Evolutionary conservation across 176 grass and related monocot genomes (phyloP).

Genomic region (bread wheat (Triticum aestivum)): IWGSC_CS_RefSeq_v2.1 NC_057797.1:761804850-761805349

Average conservation of each 20-base stretch:
- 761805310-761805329: conserved; percentile 76
- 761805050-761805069: conserved; percentile 69
- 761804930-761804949: conserved; percentile 89
- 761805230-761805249: neutral
- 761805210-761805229: neutral
- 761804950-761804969: conserved; percentile 77
- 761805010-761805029: conserved; percentile 87
- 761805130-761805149: conserved; percentile 42
- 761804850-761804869: conserved; percentile 92
- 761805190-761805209: conserved; percentile 48
- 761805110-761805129: conserved; percentile 45
- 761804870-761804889: conserved; percentile 89
- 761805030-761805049: conserved; percentile 63
- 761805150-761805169: conserved; percentile 47
- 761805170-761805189: conserved; percentile 52
- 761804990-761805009: conserved; percentile 73
- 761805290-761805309: conserved; percentile 63
- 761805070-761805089: conserved; percentile 74
- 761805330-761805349: conserved; percentile 65
- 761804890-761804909: conserved; percentile 66
- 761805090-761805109: conserved; percentile 62
- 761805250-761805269: conserved; percentile 30
- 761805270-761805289: conserved; percentile 73
- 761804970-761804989: conserved; percentile 92
- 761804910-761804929: conserved; percentile 85